These are phyloP conservation scores for Aureobasidium sp. DNA, from an alignment of 2,329 filamentous ascomycete genomes.

Conservation along the genomic window DNA sequence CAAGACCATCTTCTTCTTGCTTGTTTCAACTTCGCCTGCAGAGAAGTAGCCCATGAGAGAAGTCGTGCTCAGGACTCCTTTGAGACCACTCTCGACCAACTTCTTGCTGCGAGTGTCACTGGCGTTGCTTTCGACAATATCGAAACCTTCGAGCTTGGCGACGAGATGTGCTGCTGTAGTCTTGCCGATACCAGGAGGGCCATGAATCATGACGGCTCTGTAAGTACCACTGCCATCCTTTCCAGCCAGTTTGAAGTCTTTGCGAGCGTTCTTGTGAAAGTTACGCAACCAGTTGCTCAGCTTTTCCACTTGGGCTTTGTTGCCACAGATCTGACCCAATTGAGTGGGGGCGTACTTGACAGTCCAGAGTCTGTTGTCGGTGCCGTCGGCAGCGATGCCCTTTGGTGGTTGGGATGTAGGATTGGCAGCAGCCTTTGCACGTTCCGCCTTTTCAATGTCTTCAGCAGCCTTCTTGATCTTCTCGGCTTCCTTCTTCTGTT, in stretches of 20 bases:
- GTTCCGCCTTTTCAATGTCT: slow-evolving; percentile 78
- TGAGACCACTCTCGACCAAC: slow-evolving; percentile 79
- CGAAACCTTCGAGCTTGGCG: slow-evolving; percentile 85
- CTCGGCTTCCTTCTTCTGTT: slow-evolving; percentile 74
- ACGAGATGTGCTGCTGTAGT: slow-evolving; percentile 94
- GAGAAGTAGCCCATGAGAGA: slow-evolving; percentile 89
- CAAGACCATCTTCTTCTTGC: slow-evolving; percentile 87
- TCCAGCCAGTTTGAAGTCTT: slow-evolving; percentile 72
- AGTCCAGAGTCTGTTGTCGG: slow-evolving; percentile 72
- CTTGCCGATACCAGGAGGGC: slow-evolving; percentile 93
- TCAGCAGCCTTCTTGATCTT: slow-evolving; percentile 72
- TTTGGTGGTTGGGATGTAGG: slow-evolving; percentile 31
- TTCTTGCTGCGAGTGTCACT: slow-evolving; percentile 96
- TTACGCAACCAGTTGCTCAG: slow-evolving; percentile 79
- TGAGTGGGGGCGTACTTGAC: slow-evolving; percentile 87
- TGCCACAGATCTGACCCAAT: slow-evolving; percentile 85
- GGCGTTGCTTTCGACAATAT: slow-evolving; percentile 89
- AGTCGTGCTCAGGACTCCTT: slow-evolving; percentile 86
- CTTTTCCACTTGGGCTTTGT: slow-evolving; percentile 82
- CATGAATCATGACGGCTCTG: slow-evolving; percentile 89
- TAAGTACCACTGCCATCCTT: slow-evolving; percentile 75
- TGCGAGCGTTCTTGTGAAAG: slow-evolving; percentile 72
- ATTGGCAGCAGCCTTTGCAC: slow-evolving; percentile 43
- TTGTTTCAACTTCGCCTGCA: slow-evolving; percentile 66
- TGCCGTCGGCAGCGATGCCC: slow-evolving; percentile 20